Conservation (phyloP, 305 asterid genomes). For the Galium porrigens region DNA sequence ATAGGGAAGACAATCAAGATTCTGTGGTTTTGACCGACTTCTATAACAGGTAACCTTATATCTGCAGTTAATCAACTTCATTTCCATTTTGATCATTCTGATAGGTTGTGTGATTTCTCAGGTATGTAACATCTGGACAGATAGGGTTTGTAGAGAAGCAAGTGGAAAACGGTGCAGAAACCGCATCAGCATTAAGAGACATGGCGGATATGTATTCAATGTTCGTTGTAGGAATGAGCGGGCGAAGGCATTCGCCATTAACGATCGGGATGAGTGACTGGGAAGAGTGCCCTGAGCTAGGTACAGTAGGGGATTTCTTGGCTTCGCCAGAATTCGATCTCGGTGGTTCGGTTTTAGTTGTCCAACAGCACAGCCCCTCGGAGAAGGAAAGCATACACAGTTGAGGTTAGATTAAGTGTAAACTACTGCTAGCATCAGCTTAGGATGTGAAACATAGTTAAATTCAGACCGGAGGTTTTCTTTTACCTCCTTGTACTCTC, state of each 20-base stretch:
- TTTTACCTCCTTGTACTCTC: not conserved
- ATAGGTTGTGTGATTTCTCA: slow-evolving; percentile 13
- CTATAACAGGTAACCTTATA: slow-evolving; percentile 48
- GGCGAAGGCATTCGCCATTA: slow-evolving; percentile 44
- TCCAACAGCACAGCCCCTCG: slow-evolving; percentile 62
- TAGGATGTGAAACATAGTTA: slow-evolving; percentile 8
- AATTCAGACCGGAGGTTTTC: not conserved
- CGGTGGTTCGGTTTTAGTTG: slow-evolving; percentile 73
- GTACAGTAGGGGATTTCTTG: slow-evolving; percentile 84
- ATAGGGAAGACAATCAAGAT: slow-evolving; percentile 49
- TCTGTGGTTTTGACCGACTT: slow-evolving; percentile 48
- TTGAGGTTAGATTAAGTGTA: slow-evolving; percentile 11
- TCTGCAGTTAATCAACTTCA: not conserved
- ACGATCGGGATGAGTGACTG: slow-evolving; percentile 87
- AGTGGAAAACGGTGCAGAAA: slow-evolving; percentile 63
- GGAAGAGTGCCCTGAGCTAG: slow-evolving; percentile 99
- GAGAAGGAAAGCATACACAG: slow-evolving; percentile 20
- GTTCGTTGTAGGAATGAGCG: slow-evolving; percentile 80
- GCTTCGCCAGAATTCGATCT: slow-evolving; percentile 86
- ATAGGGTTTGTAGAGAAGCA: slow-evolving; percentile 81
- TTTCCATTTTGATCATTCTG: not conserved
- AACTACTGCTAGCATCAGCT: slow-evolving; percentile 13
- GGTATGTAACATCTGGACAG: slow-evolving; percentile 82
- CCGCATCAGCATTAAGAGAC: slow-evolving; percentile 63
- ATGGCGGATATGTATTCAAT: slow-evolving; percentile 89